Evolutionary conservation across 1,139 yeast species (phyloP), one percentile per base, ranked within the genome.

Genomic region (Nakaseomyces glabratus): DNA sequence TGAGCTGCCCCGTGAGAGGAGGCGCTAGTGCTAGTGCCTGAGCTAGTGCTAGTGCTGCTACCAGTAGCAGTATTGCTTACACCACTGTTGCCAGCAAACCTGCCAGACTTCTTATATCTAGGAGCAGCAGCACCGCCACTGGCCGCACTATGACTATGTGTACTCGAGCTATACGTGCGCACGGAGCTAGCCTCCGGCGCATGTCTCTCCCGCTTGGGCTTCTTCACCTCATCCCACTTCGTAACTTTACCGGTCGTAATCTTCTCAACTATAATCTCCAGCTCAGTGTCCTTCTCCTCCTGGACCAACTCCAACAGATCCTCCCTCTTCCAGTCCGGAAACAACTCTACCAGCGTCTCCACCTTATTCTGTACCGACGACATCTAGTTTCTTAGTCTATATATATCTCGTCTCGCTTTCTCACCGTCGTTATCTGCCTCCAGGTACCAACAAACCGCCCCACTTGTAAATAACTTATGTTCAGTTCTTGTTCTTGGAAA

Each of bases 281-380:
- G 67, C 30, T 26, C 30, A 11, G 30, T 26, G 53, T 82, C 86
- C 47, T 78, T 66, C 48, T 81, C 73, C 60, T 90, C 97, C 40
- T 68, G 67, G 47, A 88, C 74, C 41, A 85, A 76, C 36, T 80
- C 73, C 35, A 70, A 63, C 58, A 90, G 74, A 57, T 90, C 98
- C 30, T 82, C 95, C 36, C 72, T 68, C 39, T 84, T 74, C 98
- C 98, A 90, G 56, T 84, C 95, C 28, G 96, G 95, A 65, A 90
- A 88, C 68, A 90, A 68, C 59, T 90, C 97, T 38, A 69, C 63
- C 52, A 90, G 71, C 34, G 81, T 72, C 42, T 68, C 62, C 49
- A 85, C 66, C 48, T 71, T 68, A 20, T 26, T 20, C 12, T 26
- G 30, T 15, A 26, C 30, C 17, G 30, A 26, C 30, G 18, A 17